Base-by-base conservation (phyloP, 1,139 yeast species). In the Debaryomyces coudertii region DNA sequence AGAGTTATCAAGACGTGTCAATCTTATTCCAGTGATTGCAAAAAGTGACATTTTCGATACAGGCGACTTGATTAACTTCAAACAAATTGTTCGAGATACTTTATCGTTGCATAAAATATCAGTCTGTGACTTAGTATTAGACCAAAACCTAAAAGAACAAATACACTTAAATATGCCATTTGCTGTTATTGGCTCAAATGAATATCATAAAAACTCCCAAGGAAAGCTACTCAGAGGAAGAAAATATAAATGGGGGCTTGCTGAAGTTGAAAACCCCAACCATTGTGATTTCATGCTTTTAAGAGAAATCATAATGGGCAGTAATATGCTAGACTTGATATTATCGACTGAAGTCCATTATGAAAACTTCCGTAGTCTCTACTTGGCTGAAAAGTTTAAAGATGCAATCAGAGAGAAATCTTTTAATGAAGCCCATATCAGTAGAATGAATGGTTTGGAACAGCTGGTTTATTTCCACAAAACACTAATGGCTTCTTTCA, bases 21-120 rank as follows among this genome's bases (percentile, higher is more conserved):
- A 87, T 58, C 68, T 90, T 53, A 80, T 90, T 44, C 96, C 96
- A 0, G 78, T 90, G 0, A 78, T 90, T 52, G 76, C 89, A 27
- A 88, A 88, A 61, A 80, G 90, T 20, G 97, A 90, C 63, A 78
- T 84, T 1, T 75, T 85, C 52, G 80, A 85, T 9, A 45, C 52
- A 3, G 64, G 60, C 3, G 82, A 77, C 48, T 52, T 76, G 41
- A 47, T 40, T 2, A 46, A 50, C 7, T 77, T 81, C 60, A 86
- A 86, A 60, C 48, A 48, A 5, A 57, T 64, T 39, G 68, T 86
- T 14, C 73, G 68, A 42, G 58, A 60, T 4, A 69, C 78, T 1
- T 69, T 88, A 47, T 59, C 59, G 16, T 64, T 60, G 3, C 71
- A 86, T 50, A 69, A 69, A 5, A 85, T 90, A 45, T 66, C 69